Percentiles rank a stretch among this genome's conserved stretches.
These are phyloP conservation scores for Solanum lycopersicoides DNA, from an alignment of 257 asterid genomes.

Conservation along the genomic window DNA sequence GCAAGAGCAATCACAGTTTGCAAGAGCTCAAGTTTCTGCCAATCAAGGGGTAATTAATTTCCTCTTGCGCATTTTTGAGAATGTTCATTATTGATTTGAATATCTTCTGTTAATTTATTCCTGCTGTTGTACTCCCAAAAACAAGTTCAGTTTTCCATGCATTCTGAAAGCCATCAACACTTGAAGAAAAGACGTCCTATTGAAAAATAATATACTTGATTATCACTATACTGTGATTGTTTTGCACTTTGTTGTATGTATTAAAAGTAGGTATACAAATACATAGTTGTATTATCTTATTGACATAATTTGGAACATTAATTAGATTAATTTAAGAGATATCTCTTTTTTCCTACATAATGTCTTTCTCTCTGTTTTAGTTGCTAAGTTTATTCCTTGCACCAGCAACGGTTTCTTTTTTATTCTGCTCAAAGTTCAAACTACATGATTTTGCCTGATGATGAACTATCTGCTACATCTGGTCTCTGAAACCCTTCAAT, in stretches of 20 bases:
- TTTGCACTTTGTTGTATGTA: background rate
- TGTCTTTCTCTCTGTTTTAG: background rate
- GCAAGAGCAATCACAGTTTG: slow-evolving; percentile 21
- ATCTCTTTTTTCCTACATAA: background rate
- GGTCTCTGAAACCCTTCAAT: background rate
- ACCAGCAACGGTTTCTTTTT: background rate
- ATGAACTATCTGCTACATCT: background rate
- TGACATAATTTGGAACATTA: background rate
- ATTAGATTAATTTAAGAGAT: background rate
- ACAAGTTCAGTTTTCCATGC: background rate
- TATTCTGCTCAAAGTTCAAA: background rate
- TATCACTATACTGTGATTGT: background rate
- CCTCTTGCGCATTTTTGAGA: background rate
- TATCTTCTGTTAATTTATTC: background rate
- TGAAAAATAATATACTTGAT: background rate
- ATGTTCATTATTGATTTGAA: background rate
- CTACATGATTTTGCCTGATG: background rate
- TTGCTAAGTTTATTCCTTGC: background rate
- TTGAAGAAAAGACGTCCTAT: background rate
- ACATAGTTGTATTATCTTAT: background rate
- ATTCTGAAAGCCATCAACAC: background rate
- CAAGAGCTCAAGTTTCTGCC: slow-evolving; percentile 45
- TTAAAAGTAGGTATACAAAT: background rate
- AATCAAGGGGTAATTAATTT: slow-evolving; percentile 35
- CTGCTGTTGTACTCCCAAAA: background rate